Percentiles rank a stretch among this genome's conserved stretches.
Conservation (phyloP, 1,139 yeast species). For the Wickerhamomyces sp. region DNA sequence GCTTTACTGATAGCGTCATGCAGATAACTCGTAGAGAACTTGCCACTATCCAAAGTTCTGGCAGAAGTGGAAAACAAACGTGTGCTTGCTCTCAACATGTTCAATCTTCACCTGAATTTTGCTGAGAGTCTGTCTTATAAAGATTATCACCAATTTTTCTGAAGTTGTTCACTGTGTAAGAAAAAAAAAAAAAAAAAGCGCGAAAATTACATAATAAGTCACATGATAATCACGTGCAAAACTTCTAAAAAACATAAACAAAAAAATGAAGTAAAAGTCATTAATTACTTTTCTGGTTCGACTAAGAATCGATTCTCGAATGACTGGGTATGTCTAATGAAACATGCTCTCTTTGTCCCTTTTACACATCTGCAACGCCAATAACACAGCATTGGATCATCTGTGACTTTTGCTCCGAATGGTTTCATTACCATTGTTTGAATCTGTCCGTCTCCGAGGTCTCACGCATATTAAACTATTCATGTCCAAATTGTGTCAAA, state of each 20-base stretch:
- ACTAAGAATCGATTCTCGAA: too few species aligned
- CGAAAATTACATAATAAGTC: too few species aligned
- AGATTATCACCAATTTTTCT: too few species aligned
- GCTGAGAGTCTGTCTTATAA: too few species aligned
- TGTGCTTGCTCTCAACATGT: neutral
- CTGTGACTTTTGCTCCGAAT: slow-evolving; percentile 54
- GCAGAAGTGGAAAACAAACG: neutral
- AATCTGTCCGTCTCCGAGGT: slow-evolving; percentile 35
- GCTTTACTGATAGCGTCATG: neutral
- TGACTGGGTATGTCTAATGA: slow-evolving; percentile 2
- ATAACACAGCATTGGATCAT: slow-evolving; percentile 45
- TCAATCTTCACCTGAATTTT: too few species aligned
- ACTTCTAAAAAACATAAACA: too few species aligned
- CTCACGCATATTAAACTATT: slow-evolving; percentile 43
- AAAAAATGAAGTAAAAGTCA: too few species aligned
- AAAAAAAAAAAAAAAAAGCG: too few species aligned
- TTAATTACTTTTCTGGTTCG: too few species aligned
- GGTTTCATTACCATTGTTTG: slow-evolving; percentile 61
- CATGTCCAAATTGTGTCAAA: slow-evolving; percentile 47
- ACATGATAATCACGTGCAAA: too few species aligned
- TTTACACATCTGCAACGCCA: slow-evolving; percentile 6
- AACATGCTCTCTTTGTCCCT: slow-evolving; percentile 11
- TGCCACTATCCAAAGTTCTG: neutral
- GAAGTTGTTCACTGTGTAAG: too few species aligned
- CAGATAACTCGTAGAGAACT: neutral